Base-by-base conservation (phyloP, 2,329 filamentous ascomycete species). In the Pseudonectria buxi region DNA sequence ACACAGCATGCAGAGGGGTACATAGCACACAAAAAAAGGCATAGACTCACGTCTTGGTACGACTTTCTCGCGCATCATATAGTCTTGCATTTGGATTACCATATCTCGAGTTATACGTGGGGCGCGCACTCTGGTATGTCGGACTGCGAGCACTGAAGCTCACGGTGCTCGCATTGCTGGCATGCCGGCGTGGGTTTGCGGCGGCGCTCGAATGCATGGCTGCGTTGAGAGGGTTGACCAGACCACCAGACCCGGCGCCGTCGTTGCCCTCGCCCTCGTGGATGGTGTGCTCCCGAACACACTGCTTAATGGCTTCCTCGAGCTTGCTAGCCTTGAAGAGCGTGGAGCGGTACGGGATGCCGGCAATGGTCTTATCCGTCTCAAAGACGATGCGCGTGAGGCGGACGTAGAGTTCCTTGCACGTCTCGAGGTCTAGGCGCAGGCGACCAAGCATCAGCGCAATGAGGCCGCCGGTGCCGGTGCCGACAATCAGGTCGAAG, bases 251-350 rank as follows among this genome's bases (percentile, higher is more conserved):
- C 9, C 60, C 55, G 6, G 60, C 62, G 16, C 72, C 67, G 55
- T 95, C 88, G 51, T 95, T 94, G 4, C 88, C 89, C 58, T 95
- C 89, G 14, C 74, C 72, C 41, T 87, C 81, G 44, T 77, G 81
- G 7, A 88, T 67, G 0, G 89, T 95, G 57, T 89, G 82, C 55
- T 94, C 86, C 40, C 83, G 71, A 6, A 96, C 90, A 46, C 85
- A 88, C 50, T 94, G 84, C 56, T 78, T 80, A 52, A 96, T 96
- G 3, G 89, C 90, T 49, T 95, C 87, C 61, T 98, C 90, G 30
- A 98, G 71, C 61, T 87, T 90, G 27, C 87, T 95, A 10, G 92
- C 92, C 64, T 98, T 98, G 76, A 96, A 98, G 18, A 98, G 65
- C 0, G 92, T 98, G 5, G 86, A 87, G 25, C 88, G 82, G 57